phyloP scores from a whole-genome alignment of 1,139 yeast genomes.

The Geotrichum histeridarum region DNA sequence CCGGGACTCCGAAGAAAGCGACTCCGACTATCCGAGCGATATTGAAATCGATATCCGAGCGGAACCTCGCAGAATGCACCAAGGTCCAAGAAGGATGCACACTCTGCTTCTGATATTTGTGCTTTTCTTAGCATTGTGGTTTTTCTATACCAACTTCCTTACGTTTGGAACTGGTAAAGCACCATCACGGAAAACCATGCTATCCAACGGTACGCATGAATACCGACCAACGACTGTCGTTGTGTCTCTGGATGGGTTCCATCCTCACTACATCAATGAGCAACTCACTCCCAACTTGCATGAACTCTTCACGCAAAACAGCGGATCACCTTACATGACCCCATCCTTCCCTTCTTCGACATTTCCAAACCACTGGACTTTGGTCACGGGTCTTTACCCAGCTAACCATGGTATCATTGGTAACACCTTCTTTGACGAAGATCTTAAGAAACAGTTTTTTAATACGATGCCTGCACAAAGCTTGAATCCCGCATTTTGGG shows the following conservation, averaged over 20 bases:
- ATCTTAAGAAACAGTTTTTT: slow-evolving; percentile 50
- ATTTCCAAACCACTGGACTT: slow-evolving; percentile 88
- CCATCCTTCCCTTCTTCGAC: slow-evolving; percentile 89
- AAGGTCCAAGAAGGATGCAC: slow-evolving; percentile 13
- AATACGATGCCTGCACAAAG: slow-evolving; percentile 58
- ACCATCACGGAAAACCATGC: slow-evolving; percentile 20
- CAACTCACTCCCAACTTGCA: slow-evolving; percentile 68
- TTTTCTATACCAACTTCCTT: slow-evolving; percentile 15
- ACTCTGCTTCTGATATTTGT: slow-evolving; percentile 15
- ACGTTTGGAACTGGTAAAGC: background rate
- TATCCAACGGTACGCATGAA: slow-evolving; percentile 64
- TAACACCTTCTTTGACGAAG: slow-evolving; percentile 70
- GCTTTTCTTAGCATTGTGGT: slow-evolving; percentile 15
- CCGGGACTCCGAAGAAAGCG: slow-evolving; percentile 15
- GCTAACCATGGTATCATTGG: slow-evolving; percentile 84
- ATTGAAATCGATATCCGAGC: slow-evolving; percentile 20
- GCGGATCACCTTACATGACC: slow-evolving; percentile 75
- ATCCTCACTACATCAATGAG: slow-evolving; percentile 77
- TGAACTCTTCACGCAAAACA: slow-evolving; percentile 48
- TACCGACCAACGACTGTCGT: slow-evolving; percentile 75
- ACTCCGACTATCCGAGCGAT: slow-evolving; percentile 21
- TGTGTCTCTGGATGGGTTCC: slow-evolving; percentile 81
- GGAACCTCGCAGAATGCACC: slow-evolving; percentile 15
- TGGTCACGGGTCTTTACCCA: slow-evolving; percentile 82
- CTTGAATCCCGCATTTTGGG: slow-evolving; percentile 68